Evolutionary conservation across 345 rosid genomes (phyloP), one percentile per base, ranked within the genome.

Genomic region (Euphorbia pulcherrima): DNA sequence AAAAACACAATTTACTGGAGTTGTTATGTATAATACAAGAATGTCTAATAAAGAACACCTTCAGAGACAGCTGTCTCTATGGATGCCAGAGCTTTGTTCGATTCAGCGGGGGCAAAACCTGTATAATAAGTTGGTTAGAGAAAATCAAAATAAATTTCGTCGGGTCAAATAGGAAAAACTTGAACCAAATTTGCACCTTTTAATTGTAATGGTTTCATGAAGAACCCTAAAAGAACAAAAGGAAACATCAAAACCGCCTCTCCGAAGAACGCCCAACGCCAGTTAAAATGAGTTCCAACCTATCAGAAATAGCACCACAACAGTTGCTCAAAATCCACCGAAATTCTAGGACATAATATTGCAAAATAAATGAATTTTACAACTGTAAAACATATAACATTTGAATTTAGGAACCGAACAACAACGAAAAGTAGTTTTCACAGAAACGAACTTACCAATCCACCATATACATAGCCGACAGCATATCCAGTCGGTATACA

Each of bases 161-260:
- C 37, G 7, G 37, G 37, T 33, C 37, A 7, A 33, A 33, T 33
- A 33, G 7, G 37, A 33, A 33, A 33, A 33, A 7, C 3, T 33
- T 3, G 3, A 33, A 47, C 28, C 26, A 21, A 10, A 5, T 28
- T 29, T 20, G 54, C 64, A 74, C 77, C 72, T 74, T 67, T 74
- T 47, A 74, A 35, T 58, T 40, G 77, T 65, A 74, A 62, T 10
- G 77, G 77, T 47, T 68, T 68, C 72, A 68, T 62, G 48, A 68
- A 55, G 62, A 74, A 74, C 52, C 77, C 77, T 12, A 74, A 61
- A 61, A 74, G 55, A 53, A 72, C 72, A 68, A 74, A 74, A 20
- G 77, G 77, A 51, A 74, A 72, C 77, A 74, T 74, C 72, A 74
- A 33, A 41, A 74, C 23, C 28, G 77, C 55, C 72, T 74, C 77